A percentile compares a stretch with the other conserved stretches of the same genome.
Evolutionary conservation across 2,329 filamentous ascomycete species (phyloP).

Genomic region (Sclerotinia subarctica): DNA sequence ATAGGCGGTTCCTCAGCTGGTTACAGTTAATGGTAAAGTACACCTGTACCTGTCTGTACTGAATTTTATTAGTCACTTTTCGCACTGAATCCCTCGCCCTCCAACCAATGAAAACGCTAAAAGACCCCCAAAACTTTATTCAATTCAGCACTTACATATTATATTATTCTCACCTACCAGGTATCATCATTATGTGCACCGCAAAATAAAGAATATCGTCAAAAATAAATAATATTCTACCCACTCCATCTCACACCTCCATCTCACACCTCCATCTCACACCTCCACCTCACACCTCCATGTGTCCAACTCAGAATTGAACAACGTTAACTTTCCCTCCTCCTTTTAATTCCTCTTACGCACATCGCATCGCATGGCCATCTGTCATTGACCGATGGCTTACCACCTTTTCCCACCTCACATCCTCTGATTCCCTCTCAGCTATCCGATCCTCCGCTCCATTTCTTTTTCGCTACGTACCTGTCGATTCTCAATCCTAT

Average conservation of each 20-base stretch:
- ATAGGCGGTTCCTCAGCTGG: too few relatives aligned
- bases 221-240: too few relatives aligned
- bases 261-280: too few relatives aligned
- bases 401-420: not conserved
- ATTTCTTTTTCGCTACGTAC: not conserved
- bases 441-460: not conserved
- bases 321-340: not conserved
- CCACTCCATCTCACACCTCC: not conserved
- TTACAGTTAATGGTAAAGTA: too few relatives aligned
- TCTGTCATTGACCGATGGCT: slow-evolving; percentile 10
- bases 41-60: too few relatives aligned
- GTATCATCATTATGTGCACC: too few relatives aligned
- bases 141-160: too few relatives aligned
- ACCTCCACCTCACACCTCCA: too few relatives aligned
- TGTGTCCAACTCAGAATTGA: not conserved
- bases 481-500: not conserved
- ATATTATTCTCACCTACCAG: too few relatives aligned
- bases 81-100: too few relatives aligned
- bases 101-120: not conserved
- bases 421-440: not conserved
- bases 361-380: slow-evolving; percentile 11
- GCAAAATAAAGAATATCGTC: too few relatives aligned
- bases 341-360: not conserved
- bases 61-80: too few relatives aligned
- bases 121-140: not conserved